Conservation (phyloP, 192 early-diverging fungal species). For the Geranomyces michiganensis region DNA sequence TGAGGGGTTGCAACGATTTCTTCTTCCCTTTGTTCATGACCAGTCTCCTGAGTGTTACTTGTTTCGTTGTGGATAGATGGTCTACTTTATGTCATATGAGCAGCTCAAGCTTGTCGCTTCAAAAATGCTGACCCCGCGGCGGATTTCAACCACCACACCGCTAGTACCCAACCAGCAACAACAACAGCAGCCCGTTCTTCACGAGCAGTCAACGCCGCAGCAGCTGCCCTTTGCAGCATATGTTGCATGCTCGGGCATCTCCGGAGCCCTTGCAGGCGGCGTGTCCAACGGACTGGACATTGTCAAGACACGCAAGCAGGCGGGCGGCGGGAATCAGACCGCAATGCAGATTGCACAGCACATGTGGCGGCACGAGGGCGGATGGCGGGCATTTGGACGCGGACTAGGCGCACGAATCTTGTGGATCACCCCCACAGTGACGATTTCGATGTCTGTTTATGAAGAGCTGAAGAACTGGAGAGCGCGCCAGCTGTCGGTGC, state of each 20-base stretch:
- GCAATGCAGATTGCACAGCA: slow-evolving; percentile 24
- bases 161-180: neutral
- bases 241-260: slow-evolving; percentile 60
- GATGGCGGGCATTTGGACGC: slow-evolving; percentile 61
- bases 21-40: too few species aligned
- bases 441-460: slow-evolving; percentile 74
- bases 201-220: neutral
- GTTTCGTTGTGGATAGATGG: slow-evolving; percentile 42
- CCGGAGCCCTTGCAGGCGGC: slow-evolving; percentile 60
- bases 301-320: slow-evolving; percentile 81
- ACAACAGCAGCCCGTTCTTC: neutral
- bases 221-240: slow-evolving; percentile 59
- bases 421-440: slow-evolving; percentile 70
- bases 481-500: neutral
- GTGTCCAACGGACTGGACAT: slow-evolving; percentile 74
- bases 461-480: slow-evolving; percentile 66
- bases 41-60: too few species aligned
- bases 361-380: slow-evolving; percentile 55
- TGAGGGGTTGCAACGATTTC: too few species aligned
- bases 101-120: slow-evolving; percentile 49
- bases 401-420: slow-evolving; percentile 70
- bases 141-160: neutral
- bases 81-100: slow-evolving; percentile 73
- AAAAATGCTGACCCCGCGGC: neutral
- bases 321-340: neutral